These are phyloP conservation scores for Yamadazyma philogaea DNA, from an alignment of 805 yeast genomes.

Conservation along the genomic window DNA sequence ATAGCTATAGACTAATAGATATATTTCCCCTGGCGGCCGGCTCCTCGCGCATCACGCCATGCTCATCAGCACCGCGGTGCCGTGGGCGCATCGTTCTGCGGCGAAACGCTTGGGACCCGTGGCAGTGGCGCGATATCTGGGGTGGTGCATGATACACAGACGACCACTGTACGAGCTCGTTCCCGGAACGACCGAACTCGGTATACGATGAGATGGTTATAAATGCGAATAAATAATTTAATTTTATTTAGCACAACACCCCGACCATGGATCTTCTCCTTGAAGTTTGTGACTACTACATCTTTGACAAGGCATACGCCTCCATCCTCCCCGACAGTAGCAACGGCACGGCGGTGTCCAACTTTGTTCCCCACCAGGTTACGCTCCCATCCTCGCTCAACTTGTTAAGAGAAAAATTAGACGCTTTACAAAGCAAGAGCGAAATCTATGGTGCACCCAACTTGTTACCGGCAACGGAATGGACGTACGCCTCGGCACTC, in stretches of 20 bases:
- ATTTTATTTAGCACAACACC: background rate
- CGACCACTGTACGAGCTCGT: constrained; percentile 5
- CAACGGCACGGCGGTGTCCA: constrained; percentile 8
- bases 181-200: constrained; percentile 8
- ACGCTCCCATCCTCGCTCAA: constrained; percentile 7
- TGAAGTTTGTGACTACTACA: constrained; percentile 70
- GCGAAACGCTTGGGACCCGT: no score
- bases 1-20: background rate
- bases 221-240: constrained; percentile 22
- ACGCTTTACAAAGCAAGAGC: constrained; percentile 23
- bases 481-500: constrained; percentile 63
- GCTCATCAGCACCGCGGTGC: no score
- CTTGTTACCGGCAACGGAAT: constrained; percentile 53
- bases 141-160: no score
- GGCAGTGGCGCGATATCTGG: background rate
- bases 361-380: background rate
- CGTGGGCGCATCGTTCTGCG: background rate
- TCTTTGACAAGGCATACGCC: constrained; percentile 76
- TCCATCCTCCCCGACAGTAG: constrained; percentile 38
- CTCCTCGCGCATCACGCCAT: background rate
- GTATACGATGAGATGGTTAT: constrained; percentile 35
- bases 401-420: constrained; percentile 12
- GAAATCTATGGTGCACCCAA: constrained; percentile 63
- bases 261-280: constrained; percentile 81
- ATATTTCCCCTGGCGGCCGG: background rate